Percentiles rank a stretch among this genome's conserved stretches.
Evolutionary conservation across 495 filamentous ascomycete species (phyloP).

Genomic region (Pyrenula aspistea): DNA sequence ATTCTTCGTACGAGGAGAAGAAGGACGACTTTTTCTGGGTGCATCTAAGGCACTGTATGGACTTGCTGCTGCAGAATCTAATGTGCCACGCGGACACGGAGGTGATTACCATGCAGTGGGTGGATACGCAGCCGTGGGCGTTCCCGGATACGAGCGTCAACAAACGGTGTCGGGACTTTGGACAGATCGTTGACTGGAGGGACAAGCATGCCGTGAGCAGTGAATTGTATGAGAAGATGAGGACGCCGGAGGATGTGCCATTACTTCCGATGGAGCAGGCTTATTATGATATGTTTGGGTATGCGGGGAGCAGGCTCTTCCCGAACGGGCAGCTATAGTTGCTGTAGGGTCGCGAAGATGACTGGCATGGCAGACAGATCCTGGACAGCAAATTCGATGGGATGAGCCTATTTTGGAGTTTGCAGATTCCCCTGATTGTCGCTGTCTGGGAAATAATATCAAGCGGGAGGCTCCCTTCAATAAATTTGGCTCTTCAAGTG

Average conservation of each 20-base stretch:
- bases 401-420: too few relatives aligned
- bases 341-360: too few relatives aligned
- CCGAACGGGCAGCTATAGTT: not conserved
- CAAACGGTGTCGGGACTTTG: constrained; percentile 16
- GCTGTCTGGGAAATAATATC: too few relatives aligned
- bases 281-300: not conserved
- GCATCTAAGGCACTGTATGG: constrained; percentile 18
- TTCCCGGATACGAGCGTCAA: constrained; percentile 26
- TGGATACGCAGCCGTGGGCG: constrained; percentile 17
- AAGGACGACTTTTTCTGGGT: constrained; percentile 8
- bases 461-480: too few relatives aligned
- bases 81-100: constrained; percentile 21
- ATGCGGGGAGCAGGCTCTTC: not conserved
- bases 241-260: not conserved
- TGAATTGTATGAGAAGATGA: not conserved
- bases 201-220: constrained; percentile 4
- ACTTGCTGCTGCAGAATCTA: constrained; percentile 16
- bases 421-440: too few relatives aligned
- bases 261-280: not conserved
- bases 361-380: too few relatives aligned
- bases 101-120: constrained; percentile 15
- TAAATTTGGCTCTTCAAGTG: too few relatives aligned
- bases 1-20: constrained; percentile 2
- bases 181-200: constrained; percentile 11
- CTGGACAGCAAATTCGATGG: too few relatives aligned